Percentiles rank a stretch among this genome's conserved stretches.
Conservation (phyloP, 2,329 filamentous ascomycete species). For the Ophiostoma tasmaniense region DNA sequence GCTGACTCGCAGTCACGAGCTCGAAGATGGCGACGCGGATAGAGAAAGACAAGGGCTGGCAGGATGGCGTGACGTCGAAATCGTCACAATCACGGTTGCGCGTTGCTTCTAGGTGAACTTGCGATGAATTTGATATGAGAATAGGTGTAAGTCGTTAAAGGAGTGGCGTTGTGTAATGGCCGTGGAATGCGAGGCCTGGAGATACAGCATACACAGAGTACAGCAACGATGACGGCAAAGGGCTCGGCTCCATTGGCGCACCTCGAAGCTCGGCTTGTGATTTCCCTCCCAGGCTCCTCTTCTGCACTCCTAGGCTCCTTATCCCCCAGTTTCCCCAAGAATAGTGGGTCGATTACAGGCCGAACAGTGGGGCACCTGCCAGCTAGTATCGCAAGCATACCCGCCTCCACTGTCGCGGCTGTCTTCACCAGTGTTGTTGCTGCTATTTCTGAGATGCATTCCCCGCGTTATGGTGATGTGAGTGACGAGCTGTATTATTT, state of each 20-base stretch:
- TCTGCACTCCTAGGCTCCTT: too few relatives aligned
- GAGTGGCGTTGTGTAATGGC: background rate
- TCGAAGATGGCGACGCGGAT: background rate
- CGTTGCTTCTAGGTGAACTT: background rate
- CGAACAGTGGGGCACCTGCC: background rate
- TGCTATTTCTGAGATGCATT: background rate
- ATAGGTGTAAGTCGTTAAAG: background rate
- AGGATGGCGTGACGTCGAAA: background rate
- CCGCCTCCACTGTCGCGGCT: background rate
- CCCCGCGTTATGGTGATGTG: background rate
- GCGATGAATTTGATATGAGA: background rate
- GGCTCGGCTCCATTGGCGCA: background rate
- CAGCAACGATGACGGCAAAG: background rate
- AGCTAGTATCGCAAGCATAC: conserved; percentile 3
- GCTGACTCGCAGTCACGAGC: background rate
- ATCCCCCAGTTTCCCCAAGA: conserved; percentile 7
- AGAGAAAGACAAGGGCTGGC: background rate
- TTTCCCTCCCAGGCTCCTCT: background rate
- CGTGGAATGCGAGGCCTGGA: background rate
- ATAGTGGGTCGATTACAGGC: background rate
- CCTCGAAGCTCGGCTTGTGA: conserved; percentile 10
- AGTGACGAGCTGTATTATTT: too few relatives aligned
- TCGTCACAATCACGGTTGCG: background rate
- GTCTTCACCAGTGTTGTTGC: background rate
- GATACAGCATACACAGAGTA: too few relatives aligned